Evolutionary conservation across 257 asterid genomes (phyloP).

Genomic region (Jasminum sambac): DNA sequence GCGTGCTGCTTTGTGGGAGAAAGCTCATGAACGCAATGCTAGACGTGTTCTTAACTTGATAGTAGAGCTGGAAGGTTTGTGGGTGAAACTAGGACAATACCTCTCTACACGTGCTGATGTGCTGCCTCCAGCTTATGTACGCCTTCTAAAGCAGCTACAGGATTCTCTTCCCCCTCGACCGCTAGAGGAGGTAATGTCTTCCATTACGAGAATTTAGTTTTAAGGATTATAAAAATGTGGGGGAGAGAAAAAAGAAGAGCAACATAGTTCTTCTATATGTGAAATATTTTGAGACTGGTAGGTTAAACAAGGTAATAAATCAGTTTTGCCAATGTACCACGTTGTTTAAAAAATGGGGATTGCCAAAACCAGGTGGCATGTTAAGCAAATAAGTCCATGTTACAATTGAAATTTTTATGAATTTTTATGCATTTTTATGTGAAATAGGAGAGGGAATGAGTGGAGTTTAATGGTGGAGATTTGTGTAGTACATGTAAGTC

Average conservation of each 20-base stretch:
- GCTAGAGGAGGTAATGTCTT: slow-evolving; percentile 65
- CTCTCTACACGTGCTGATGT: slow-evolving; percentile 99
- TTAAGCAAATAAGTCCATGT: slow-evolving; percentile 3
- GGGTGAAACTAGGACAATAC: slow-evolving; percentile 98
- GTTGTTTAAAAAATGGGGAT: slow-evolving; percentile 1
- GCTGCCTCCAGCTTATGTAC: slow-evolving; percentile 86
- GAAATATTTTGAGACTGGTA: slow-evolving; percentile 3
- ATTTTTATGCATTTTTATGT: too few relatives aligned
- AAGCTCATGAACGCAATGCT: slow-evolving; percentile 93
- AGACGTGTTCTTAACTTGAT: slow-evolving; percentile 78
- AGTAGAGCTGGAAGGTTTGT: slow-evolving; percentile 86
- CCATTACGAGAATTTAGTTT: not conserved
- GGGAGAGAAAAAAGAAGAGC: not conserved
- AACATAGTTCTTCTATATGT: slow-evolving; percentile 11
- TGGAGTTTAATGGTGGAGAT: too few relatives aligned
- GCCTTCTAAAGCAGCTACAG: slow-evolving; percentile 83
- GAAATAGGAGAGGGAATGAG: too few relatives aligned
- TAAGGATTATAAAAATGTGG: slow-evolving; percentile 8
- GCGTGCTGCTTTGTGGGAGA: slow-evolving; percentile 79
- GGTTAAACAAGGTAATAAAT: not conserved
- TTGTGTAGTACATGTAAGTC: too few relatives aligned
- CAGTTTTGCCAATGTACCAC: not conserved
- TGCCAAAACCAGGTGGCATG: slow-evolving; percentile 1
- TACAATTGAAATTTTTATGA: too few relatives aligned
- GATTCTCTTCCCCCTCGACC: slow-evolving; percentile 98